Base-by-base conservation (phyloP, 2,329 filamentous ascomycete species). In the Exserohilum rostratum region DNA sequence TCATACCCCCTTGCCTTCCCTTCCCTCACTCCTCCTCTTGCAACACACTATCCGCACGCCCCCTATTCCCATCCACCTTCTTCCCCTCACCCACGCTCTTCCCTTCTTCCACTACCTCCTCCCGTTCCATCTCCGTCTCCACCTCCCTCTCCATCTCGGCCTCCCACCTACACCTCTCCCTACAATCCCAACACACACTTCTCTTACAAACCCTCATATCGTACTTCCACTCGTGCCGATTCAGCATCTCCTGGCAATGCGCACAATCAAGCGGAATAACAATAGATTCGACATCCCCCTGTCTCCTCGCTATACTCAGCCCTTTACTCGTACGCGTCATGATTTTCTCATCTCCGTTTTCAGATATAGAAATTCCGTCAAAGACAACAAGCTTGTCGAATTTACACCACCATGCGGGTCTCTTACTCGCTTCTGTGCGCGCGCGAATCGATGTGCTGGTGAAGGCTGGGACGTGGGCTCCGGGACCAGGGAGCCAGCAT, bases 331-430 rank as follows among this genome's bases (percentile, higher is more conserved):
- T 69, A 0, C 70, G 59, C 3, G 70, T 70, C 6, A 42, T 46
- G 6, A 69, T 57, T 37, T 47, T 64, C 40, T 55, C 1, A 3
- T 62, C 50, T 1, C 55, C 67, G 17, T 60, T 34, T 2, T 46
- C 58, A 6, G 35, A 12, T 3, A 46, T 47, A 5, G 67, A 62
- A 1, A 68, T 37, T 1, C 70, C 71, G 34, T 74, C 70, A 17
- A 73, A 73, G 0, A 74, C 62, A 4, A 73, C 70, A 2, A 74
- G 58, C 44, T 67, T 69, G 37, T 74, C 71, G 30, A 67, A 60
- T 40, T 72, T 72, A 46, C 71, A 74, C 71, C 71, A 74, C 71
- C 71, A 74, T 4, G 69, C 66, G 1, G 71, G 68, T 2, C 66
- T 55, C 5, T 55, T 43, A 2, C 45, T 44, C 4, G 57, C 47